Evolutionary conservation across 805 yeast genomes (phyloP).

Genomic region (Pichia heedii): DNA sequence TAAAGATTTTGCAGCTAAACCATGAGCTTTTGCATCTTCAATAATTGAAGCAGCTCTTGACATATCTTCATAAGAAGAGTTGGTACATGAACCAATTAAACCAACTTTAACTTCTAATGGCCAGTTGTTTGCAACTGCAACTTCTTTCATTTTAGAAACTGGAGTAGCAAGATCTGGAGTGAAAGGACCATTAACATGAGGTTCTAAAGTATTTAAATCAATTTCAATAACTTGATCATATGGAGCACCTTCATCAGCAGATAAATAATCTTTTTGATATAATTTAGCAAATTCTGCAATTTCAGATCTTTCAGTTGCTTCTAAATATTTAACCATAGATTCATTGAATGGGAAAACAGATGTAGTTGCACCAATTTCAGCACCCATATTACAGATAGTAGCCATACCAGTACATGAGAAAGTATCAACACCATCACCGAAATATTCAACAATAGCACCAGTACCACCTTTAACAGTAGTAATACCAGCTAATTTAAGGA

Average conservation of each 20-base stretch:
- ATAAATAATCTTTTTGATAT: constrained; percentile 42
- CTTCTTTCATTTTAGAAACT: constrained; percentile 67
- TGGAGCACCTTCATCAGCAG: constrained; percentile 81
- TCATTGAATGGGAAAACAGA: constrained; percentile 87
- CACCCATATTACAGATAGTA: constrained; percentile 99
- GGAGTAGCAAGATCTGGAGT: constrained; percentile 97
- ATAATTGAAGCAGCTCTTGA: constrained; percentile 89
- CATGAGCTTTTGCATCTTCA: constrained; percentile 76
- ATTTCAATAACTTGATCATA: constrained; percentile 92
- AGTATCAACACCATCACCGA: constrained; percentile 85
- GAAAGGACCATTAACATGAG: constrained; percentile 95
- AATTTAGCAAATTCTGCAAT: constrained; percentile 67
- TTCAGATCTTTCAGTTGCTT: constrained; percentile 75
- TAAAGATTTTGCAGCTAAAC: constrained; percentile 82
- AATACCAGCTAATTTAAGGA: constrained; percentile 83
- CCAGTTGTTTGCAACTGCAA: constrained; percentile 70
- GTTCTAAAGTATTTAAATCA: constrained; percentile 79
- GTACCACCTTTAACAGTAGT: constrained; percentile 98
- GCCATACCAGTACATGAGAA: constrained; percentile 99
- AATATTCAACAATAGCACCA: constrained; percentile 91
- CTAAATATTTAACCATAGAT: constrained; percentile 46
- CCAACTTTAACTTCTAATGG: constrained; percentile 85
- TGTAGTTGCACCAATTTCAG: constrained; percentile 98
- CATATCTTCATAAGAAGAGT: constrained; percentile 98
- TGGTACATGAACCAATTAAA: constrained; percentile 95